Evolutionary conservation across 345 rosid genomes (phyloP).

Genomic region (Pugionium dolabratum): DNA sequence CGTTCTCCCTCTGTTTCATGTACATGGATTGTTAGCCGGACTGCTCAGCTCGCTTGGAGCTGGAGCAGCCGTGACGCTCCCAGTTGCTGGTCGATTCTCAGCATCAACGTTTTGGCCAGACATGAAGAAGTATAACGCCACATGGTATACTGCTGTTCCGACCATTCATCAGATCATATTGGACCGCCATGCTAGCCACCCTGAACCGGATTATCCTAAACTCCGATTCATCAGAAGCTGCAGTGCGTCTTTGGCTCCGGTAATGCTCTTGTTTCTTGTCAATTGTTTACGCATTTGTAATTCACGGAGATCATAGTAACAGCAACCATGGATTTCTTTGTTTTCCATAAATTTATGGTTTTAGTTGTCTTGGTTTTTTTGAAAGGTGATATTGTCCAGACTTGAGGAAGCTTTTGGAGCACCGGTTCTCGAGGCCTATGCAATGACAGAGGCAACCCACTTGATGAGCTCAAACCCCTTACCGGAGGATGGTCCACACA

Average conservation of each 20-base stretch:
- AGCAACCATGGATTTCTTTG: not conserved
- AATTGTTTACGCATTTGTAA: not conserved
- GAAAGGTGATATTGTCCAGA: slow-evolving; percentile 55
- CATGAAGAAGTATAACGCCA: slow-evolving; percentile 64
- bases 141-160: slow-evolving; percentile 96
- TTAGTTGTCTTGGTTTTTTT: slow-evolving; percentile 13
- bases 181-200: slow-evolving; percentile 63
- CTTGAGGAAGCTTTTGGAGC: slow-evolving; percentile 79
- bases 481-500: slow-evolving; percentile 75
- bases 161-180: slow-evolving; percentile 88
- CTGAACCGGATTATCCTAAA: slow-evolving; percentile 62
- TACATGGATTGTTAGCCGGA: slow-evolving; percentile 80
- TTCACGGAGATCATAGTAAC: not conserved
- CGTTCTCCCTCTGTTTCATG: slow-evolving; percentile 83
- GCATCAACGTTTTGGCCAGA: slow-evolving; percentile 83
- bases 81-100: slow-evolving; percentile 80
- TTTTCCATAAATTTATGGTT: not conserved
- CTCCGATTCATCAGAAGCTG: slow-evolving; percentile 87
- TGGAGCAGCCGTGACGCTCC: slow-evolving; percentile 80
- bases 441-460: slow-evolving; percentile 90
- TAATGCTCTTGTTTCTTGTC: slow-evolving; percentile 14
- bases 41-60: slow-evolving; percentile 69
- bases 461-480: slow-evolving; percentile 81
- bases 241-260: slow-evolving; percentile 85
- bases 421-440: slow-evolving; percentile 89